Evolutionary conservation across 129 eudicot species (phyloP).

Genomic region (Pseudognaphalium luteoalbum): DNA sequence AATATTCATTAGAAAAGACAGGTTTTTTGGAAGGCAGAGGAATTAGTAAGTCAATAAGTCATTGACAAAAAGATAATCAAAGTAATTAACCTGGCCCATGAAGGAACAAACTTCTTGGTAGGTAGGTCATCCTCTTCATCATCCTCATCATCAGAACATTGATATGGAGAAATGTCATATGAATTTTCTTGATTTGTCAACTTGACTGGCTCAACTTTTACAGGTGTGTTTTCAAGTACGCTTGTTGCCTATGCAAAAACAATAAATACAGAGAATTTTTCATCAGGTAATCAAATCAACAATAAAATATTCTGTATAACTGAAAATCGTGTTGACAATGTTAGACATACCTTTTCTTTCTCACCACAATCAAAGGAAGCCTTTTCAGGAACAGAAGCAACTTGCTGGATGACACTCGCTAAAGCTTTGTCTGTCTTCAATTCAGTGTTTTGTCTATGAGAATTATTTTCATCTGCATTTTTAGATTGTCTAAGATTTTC

Average conservation of each 20-base stretch:
- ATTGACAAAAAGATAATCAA: neutral
- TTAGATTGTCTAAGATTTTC: conserved; percentile 27
- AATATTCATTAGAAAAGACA: neutral
- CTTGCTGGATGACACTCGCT: conserved; percentile 30
- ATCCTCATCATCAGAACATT: conserved; percentile 78
- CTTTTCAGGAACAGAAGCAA: conserved; percentile 28
- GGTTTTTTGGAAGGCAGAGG: neutral
- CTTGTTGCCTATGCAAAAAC: conserved; percentile 39
- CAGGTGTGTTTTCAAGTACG: conserved; percentile 39
- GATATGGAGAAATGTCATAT: conserved; percentile 94
- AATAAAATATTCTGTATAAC: neutral
- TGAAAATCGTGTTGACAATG: conserved; percentile 1
- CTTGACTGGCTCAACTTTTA: conserved; percentile 24
- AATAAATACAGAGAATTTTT: neutral
- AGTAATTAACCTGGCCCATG: conserved; percentile 84
- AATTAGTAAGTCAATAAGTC: too few species aligned
- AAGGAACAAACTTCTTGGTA: conserved; percentile 64
- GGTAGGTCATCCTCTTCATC: conserved; percentile 72
- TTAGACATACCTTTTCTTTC: conserved; percentile 43
- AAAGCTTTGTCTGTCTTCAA: conserved; percentile 21
- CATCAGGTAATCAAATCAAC: neutral
- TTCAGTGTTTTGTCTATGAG: conserved; percentile 30
- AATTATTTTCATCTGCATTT: conserved; percentile 35
- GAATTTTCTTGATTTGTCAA: conserved; percentile 52
- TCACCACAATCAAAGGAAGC: conserved; percentile 35